These are phyloP conservation scores for Melocanna baccifera DNA, from an alignment of 176 grass and related monocot species.

Conservation along the genomic window DNA sequence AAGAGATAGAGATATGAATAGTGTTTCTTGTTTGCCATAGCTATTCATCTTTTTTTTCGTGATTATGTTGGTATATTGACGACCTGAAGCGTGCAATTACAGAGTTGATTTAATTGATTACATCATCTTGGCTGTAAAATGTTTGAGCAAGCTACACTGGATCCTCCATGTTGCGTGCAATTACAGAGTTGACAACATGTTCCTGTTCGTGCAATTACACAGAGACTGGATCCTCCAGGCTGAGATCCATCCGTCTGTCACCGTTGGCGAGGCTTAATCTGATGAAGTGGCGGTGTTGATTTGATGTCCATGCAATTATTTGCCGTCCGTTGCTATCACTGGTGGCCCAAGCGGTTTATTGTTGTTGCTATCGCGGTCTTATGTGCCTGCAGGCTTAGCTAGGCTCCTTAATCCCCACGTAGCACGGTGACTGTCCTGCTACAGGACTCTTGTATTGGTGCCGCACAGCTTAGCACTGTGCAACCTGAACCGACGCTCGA, in stretches of 20 bases:
- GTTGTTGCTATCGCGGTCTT: not conserved
- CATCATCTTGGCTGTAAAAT: not conserved
- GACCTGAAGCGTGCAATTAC: not conserved
- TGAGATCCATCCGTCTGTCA: constrained; percentile 10
- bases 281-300: not conserved
- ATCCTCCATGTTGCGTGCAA: too few relatives aligned
- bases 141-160: not conserved
- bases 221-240: not conserved
- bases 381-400: not conserved
- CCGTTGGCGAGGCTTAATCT: constrained; percentile 16
- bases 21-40: constrained; percentile 19
- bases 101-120: not conserved
- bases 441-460: not conserved
- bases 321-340: not conserved
- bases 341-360: not conserved
- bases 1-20: constrained; percentile 54
- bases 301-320: not conserved
- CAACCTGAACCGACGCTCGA: not conserved
- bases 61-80: not conserved
- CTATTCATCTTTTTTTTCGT: not conserved
- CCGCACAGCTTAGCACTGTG: too few relatives aligned
- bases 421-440: not conserved
- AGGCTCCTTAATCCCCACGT: not conserved
- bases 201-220: too few relatives aligned
- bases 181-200: too few relatives aligned